Base-by-base conservation (phyloP, 2,329 filamentous ascomycete species). In the Verticillium tricorpus region DNA sequence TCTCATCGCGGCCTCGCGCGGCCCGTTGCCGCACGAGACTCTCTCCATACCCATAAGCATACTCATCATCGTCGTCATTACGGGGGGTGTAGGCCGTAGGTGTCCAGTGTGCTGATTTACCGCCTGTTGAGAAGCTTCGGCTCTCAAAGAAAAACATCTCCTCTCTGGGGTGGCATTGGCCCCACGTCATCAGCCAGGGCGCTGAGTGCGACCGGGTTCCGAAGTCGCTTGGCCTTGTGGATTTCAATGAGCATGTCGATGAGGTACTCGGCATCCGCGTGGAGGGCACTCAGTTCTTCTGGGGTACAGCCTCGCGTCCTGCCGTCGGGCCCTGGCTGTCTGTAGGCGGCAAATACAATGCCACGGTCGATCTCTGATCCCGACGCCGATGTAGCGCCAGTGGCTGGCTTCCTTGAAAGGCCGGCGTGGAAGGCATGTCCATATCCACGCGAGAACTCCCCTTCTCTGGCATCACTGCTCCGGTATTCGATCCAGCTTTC, bases 341-440 rank as follows among this genome's bases (percentile, higher is more conserved):
- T 77, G 65, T 85, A 85, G 0, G 82, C 83, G 1, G 82, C 83
- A 60, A 86, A 86, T 5, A 85, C 79, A 62, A 86, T 81, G 56
- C 83, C 83, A 35, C 81, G 77, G 65, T 84, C 79, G 59, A 76
- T 75, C 22, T 62, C 61, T 35, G 59, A 60, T 28, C 25, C 63
- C 35, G 40, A 69, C 56, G 73, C 74, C 25, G 74, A 71, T 2
- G 45, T 12, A 14, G 45, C 22, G 8, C n/a, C 19, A 8, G 45
- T 22, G 17, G 19, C 22, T 9, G 25, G n/a, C 3, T 50, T 50
- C n/a, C 9, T 22, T 2, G 45, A 50, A 14, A 50, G 22, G 28
- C 78, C 78, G 0, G 77, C 79, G 69, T 83, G 79, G 61, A 85
- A 86, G 7, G 83, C 77, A 65, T 80, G 80, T 9, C 80, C 81